Evolutionary conservation across 225 moss, liverwort and hornwort genomes (phyloP).

Genomic region (Takakia lepidozioides): DNA sequence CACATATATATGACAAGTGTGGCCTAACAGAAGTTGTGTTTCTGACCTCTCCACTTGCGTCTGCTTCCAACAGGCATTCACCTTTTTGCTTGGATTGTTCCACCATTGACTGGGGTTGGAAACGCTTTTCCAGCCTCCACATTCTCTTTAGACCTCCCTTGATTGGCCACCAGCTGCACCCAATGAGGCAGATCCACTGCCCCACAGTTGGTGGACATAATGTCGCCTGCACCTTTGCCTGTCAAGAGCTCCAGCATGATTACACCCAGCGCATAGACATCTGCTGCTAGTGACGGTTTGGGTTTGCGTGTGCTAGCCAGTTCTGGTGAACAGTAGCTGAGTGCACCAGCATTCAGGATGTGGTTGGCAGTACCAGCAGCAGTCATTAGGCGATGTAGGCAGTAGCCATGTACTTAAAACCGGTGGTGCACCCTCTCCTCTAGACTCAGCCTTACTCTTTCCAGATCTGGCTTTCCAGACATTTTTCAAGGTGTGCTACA

Average conservation of each 20-base stretch:
- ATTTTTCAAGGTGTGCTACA: background rate
- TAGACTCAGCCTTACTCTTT: too few relatives aligned
- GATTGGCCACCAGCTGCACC: slow-evolving; percentile 60
- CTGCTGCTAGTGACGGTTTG: slow-evolving; percentile 67
- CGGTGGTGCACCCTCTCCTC: too few relatives aligned
- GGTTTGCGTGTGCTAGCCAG: slow-evolving; percentile 63
- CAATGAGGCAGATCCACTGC: slow-evolving; percentile 80
- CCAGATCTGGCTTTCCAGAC: too few relatives aligned
- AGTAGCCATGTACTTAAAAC: too few relatives aligned
- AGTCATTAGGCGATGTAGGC: slow-evolving; percentile 82
- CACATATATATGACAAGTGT: too few relatives aligned
- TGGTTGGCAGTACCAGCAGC: slow-evolving; percentile 65
- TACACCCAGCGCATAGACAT: slow-evolving; percentile 82
- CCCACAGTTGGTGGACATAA: slow-evolving; percentile 59
- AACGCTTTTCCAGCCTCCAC: too few relatives aligned
- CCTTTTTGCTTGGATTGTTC: too few relatives aligned
- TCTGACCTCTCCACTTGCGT: too few relatives aligned
- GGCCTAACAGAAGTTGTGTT: too few relatives aligned
- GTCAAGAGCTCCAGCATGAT: slow-evolving; percentile 72
- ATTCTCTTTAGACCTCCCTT: slow-evolving; percentile 55
- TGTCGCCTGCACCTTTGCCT: slow-evolving; percentile 76
- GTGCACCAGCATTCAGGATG: slow-evolving; percentile 68
- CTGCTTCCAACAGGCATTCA: too few relatives aligned
- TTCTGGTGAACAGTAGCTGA: slow-evolving; percentile 78
- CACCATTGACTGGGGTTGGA: too few relatives aligned